Base-by-base conservation (phyloP, 2,329 filamentous ascomycete genomes). In the Monilinia fructigena region DNA sequence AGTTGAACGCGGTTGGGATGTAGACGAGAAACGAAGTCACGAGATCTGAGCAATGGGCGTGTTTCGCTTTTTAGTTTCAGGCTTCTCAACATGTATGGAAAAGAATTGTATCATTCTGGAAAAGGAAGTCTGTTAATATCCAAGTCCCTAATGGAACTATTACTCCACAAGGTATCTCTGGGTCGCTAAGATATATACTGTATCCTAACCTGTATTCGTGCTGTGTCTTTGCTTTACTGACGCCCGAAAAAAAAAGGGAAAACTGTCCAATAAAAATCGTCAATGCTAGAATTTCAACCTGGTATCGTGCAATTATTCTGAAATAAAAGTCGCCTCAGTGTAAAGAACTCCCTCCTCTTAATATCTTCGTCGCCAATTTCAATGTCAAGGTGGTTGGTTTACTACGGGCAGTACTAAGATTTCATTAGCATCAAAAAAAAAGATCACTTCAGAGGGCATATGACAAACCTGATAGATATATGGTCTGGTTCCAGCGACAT, bases 271-370 rank as follows among this genome's bases (percentile, higher is more conserved):
- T 53, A 60, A 54, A 7, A 31, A 55, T 40, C 53, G 35, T 55
- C 45, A 64, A 23, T 48, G 20, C 8, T 40, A 31, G 14, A 50
- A 59, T 61, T 26, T 42, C 28, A 23, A 47, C 11, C 55, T 50
- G 40, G 40, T 59, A 65, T 65, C 53, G 50, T 60, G 38, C 5
- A 61, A 68, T 71, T 64, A 74, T 71, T 65, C 89, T 63, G 90
- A 93, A 79, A 99, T 96, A 81, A 98, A 99, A n/a, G 93, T 97
- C 3, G 95, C 93, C 81, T 99, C 95, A 66, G 86, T 87, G 79
- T 96, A 96, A 65, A 96, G 80, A 56, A 80, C 82, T 58, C 95
- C 95, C 75, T 93, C 82, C 78, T 98, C 94, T 23, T 82, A 69
- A 88, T 85, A 74, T 93, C 90, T 74, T 91, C 83, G 67, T 93